Percentiles rank a stretch among this genome's conserved stretches.
These are phyloP conservation scores for Penstemon barbatus DNA, from an alignment of 257 asterid species.

Conservation along the genomic window DNA sequence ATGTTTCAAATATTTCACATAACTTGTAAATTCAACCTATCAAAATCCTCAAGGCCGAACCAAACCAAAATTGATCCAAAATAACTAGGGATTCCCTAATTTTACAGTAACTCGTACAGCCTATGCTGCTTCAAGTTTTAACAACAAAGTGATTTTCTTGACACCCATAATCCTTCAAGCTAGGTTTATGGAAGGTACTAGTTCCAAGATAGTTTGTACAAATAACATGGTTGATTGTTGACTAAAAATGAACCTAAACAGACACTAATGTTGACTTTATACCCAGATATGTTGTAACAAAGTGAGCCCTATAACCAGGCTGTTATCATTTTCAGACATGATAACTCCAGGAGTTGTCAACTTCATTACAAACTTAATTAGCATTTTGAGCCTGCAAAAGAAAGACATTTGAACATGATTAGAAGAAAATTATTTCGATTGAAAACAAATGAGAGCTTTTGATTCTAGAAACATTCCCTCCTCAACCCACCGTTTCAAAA, in stretches of 20 bases:
- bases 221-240: neutral
- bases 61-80: no score
- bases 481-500: slow-evolving; percentile 7
- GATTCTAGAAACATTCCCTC: neutral
- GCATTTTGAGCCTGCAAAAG: slow-evolving; percentile 6
- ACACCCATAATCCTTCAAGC: neutral
- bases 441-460: neutral
- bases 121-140: no score
- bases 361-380: neutral
- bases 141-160: no score
- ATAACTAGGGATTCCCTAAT: no score
- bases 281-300: no score
- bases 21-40: no score
- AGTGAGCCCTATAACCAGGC: neutral
- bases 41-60: no score
- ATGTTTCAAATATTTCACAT: no score
- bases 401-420: neutral
- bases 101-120: no score
- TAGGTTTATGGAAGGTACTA: neutral
- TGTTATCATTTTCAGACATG: neutral
- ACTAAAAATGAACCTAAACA: neutral
- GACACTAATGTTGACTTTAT: no score
- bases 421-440: neutral
- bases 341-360: slow-evolving; percentile 2
- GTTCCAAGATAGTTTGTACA: neutral